Base-by-base conservation (phyloP, 257 asterid species). In the Gardenia jasminoides region DNA sequence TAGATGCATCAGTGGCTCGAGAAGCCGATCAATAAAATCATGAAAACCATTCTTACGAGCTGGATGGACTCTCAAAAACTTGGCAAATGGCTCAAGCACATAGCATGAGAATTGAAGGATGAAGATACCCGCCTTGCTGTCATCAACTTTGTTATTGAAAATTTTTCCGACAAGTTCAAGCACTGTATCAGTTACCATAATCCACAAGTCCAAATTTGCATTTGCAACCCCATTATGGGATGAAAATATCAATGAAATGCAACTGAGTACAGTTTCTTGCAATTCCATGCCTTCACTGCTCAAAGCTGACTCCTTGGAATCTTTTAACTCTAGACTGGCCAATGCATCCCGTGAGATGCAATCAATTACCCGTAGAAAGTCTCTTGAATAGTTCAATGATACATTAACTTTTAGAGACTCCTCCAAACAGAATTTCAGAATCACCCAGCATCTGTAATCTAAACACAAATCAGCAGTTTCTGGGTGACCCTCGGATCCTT, bases 31-130 rank as follows among this genome's bases (percentile, higher is more conserved):
- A 50, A 95, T 83, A 80, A 93, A 91, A 80, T 86, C 88, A 7
- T 80, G 91, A 80, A 90, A 95, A 78, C 91, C 90, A 76, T 80
- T 88, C 85, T 95, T 95, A 74, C 93, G 89, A 31, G 88, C 85
- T 62, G 96, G 97, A 85, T 93, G 99, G 74, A 82, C 85, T 85
- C 86, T 88, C 90, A 95, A 84, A 88, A 89, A 93, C 87, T 86
- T 89, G 8, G 90, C 88, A 84, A 95, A 95, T 75, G 97, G 88
- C 86, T 90, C 96, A 46, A 92, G 91, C 87, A 92, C 82, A 80
- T 74, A 82, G 83, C 87, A 79, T 13, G 97, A 81, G 67, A 92
- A 79, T 82, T 84, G 86, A 83, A 88, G 50, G 83, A 83, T 50
- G 80, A 86, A 88, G 78, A 74, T 75, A 52, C 91, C 91, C 7